Evolutionary conservation across 805 yeast species (phyloP).

Genomic region (Candida corydali): DNA sequence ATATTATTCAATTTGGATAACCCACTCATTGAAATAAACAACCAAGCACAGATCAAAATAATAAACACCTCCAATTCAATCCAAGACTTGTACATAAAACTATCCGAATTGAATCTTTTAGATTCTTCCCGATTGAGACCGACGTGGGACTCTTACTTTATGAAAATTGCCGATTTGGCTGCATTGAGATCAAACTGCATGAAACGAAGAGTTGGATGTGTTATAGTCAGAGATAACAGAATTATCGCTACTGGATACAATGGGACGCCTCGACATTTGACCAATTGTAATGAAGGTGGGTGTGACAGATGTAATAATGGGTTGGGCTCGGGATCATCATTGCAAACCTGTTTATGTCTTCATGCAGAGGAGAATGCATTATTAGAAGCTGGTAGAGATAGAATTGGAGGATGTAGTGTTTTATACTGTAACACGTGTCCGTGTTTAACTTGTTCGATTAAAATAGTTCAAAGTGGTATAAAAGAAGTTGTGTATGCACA

Average conservation of each 20-base stretch:
- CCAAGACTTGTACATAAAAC: conserved; percentile 30
- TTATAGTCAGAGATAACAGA: conserved; percentile 77
- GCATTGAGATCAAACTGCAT: conserved; percentile 92
- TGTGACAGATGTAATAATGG: conserved; percentile 84
- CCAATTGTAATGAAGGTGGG: conserved; percentile 94
- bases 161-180: conserved; percentile 90
- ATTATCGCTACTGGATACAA: conserved; percentile 96
- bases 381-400: conserved; percentile 87
- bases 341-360: conserved; percentile 84
- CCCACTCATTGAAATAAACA: conserved; percentile 58
- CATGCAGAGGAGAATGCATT: conserved; percentile 98
- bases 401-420: conserved; percentile 53
- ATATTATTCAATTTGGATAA: conserved; percentile 38
- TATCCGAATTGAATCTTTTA: conserved; percentile 36
- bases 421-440: conserved; percentile 97
- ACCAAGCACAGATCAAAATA: conserved; percentile 46
- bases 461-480: conserved; percentile 90
- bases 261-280: conserved; percentile 89
- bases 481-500: conserved; percentile 90
- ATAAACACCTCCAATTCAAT: conserved; percentile 36
- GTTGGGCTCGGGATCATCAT: conserved; percentile 53
- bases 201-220: conserved; percentile 97
- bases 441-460: conserved; percentile 91
- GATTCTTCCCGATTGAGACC: conserved; percentile 65
- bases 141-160: conserved; percentile 93